Base-by-base conservation (phyloP, 495 filamentous ascomycete genomes). In the Aspergillus taichungensis region DNA sequence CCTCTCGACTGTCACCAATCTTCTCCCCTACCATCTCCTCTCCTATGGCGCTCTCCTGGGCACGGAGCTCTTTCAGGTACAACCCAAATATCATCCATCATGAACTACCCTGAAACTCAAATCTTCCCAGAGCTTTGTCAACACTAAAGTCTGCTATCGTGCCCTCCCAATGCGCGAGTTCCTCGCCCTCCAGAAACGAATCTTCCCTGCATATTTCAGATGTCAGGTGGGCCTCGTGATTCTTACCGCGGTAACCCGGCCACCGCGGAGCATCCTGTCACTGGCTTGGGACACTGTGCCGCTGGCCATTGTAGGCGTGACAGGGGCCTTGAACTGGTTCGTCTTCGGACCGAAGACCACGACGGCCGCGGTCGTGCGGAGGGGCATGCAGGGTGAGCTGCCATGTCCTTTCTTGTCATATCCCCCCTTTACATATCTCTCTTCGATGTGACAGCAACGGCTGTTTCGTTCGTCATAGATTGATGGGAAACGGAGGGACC, bases 141-240 rank as follows among this genome's bases (percentile, higher is more conserved):
- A 75, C 51, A 75, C 72, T 5, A 78, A 76, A 37, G 47, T 79
- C 8, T 67, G 60, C 52, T 75, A 59, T 54, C 45, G 56, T 33
- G 54, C 61, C 2, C 63, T 79, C 6, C 72, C 77, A 0, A 59
- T 63, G 38, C 61, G 66, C 2, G 60, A 70, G 3, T 81, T 79
- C 54, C 68, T 68, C 13, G 54, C 59, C 0, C 58, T 79, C 1
- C 72, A 78, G 38, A 76, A 74, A 44, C 67, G 63, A 11, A 37
- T 79, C 6, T 80, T 80, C 46, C 77, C 75, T 0, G 47, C 72
- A 30, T 78, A 80, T 52, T 80, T 80, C 54, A 52, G 50, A 1
- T 50, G 51, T 3, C 76, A 79, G 40, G 49, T 68, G 9, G 34
- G 64, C 0, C 53, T 79, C 9, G 50, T 72, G 8, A 31, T 68